Percentiles rank a stretch among this genome's conserved stretches.
Conservation (phyloP, 257 asterid genomes). For the Gentiana straminea region DNA sequence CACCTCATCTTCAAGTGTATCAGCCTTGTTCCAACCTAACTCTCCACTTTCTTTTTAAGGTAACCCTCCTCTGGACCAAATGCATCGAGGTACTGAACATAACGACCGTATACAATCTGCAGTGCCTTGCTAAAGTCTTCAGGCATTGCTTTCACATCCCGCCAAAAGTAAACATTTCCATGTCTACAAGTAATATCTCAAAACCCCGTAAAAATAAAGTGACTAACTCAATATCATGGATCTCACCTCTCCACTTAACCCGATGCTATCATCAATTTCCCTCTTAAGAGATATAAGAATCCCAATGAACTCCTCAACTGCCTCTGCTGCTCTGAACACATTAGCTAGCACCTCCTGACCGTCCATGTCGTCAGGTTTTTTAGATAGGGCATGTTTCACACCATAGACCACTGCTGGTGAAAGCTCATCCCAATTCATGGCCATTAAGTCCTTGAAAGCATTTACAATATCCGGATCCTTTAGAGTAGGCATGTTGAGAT, state of each 20-base stretch:
- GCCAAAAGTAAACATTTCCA: slow-evolving; percentile 20
- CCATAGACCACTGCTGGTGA: slow-evolving; percentile 50
- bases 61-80: slow-evolving; percentile 82
- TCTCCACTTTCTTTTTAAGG: slow-evolving; percentile 92
- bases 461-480: slow-evolving; percentile 55
- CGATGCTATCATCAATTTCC: slow-evolving; percentile 86
- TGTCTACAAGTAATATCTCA: slow-evolving; percentile 1
- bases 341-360: slow-evolving; percentile 67
- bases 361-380: slow-evolving; percentile 62
- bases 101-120: slow-evolving; percentile 51
- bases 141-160: slow-evolving; percentile 85
- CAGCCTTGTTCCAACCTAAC: slow-evolving; percentile 78
- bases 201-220: slow-evolving; percentile 4
- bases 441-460: slow-evolving; percentile 84
- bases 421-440: slow-evolving; percentile 68
- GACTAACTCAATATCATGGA: slow-evolving; percentile 2
- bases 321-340: slow-evolving; percentile 82
- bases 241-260: slow-evolving; percentile 83
- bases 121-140: slow-evolving; percentile 58
- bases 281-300: slow-evolving; percentile 64
- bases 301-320: slow-evolving; percentile 84
- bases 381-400: slow-evolving; percentile 57
- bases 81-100: slow-evolving; percentile 58
- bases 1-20: slow-evolving; percentile 97
- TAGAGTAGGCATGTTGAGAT: slow-evolving; percentile 47